Evolutionary conservation across 495 filamentous ascomycete species (phyloP).

Genomic region (Tetracladium setigerum): DNA sequence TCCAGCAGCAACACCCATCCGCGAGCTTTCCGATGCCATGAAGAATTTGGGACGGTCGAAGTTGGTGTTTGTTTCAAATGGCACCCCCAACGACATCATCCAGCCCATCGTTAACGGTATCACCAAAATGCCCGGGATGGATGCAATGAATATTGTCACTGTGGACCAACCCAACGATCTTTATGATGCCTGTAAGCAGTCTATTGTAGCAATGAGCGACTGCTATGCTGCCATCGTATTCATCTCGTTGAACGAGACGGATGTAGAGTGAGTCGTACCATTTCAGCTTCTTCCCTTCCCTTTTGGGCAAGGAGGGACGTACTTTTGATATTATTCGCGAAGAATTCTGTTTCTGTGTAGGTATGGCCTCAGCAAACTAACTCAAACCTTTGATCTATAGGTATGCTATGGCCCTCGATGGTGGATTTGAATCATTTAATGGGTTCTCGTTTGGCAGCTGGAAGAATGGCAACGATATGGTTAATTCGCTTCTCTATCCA

Average conservation of each 20-base stretch:
- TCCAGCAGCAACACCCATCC: constrained; percentile 1
- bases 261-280: background rate
- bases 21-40: constrained; percentile 9
- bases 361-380: too few relatives aligned
- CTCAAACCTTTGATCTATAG: too few relatives aligned
- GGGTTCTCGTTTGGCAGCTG: background rate
- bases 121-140: constrained; percentile 1
- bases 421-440: background rate
- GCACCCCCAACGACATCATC: constrained; percentile 5
- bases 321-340: too few relatives aligned
- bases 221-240: constrained; percentile 18
- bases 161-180: constrained; percentile 10
- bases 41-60: background rate
- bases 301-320: too few relatives aligned
- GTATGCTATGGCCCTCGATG: constrained; percentile 15
- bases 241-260: constrained; percentile 10
- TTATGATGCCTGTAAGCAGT: constrained; percentile 13
- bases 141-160: background rate
- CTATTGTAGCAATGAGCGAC: constrained; percentile 7
- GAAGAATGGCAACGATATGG: background rate
- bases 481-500: background rate
- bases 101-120: constrained; percentile 12
- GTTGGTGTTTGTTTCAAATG: constrained; percentile 17
- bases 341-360: too few relatives aligned
- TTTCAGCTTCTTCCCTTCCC: too few relatives aligned